Base-by-base conservation (phyloP, 2,329 filamentous ascomycete genomes). In the Lachnellula willkommii region DNA sequence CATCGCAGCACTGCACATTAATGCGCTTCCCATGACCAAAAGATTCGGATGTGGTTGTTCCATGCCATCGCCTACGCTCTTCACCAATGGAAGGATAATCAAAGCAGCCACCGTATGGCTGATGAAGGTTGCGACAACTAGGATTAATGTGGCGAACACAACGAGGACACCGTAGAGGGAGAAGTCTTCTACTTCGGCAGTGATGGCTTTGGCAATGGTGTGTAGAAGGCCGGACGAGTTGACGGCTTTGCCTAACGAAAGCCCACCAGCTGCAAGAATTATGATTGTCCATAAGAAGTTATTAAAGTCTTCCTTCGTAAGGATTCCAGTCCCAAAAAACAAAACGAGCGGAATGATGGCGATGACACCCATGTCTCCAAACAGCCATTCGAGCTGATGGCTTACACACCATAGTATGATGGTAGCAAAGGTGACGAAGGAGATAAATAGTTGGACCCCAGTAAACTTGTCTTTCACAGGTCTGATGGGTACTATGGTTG, bases 251-350 rank as follows among this genome's bases (percentile, higher is more conserved):
- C 94, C 94, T 0, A 99, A 83, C 1, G 91, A 91, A 36, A 99
- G 76, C 7, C 94, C 94, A 47, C 94, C 94, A 0, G 94, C 93
- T 0, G 94, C 94, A 20, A 99, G 85, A 67, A 99, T 97, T 73
- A 99, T 96, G 73, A 99, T 99, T 20, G 95, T 99, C 94, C 94
- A 99, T 40, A 96, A 87, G 73, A 99, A 99, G 73, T 99, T 99
- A 78, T 99, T 99, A 71, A 99, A 99, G 74, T 99, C 94, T 73
- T 97, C 94, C 74, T 97, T 99, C 49, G 92, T 97, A 35, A 99
- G 79, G 63, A 97, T 93, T 11, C 94, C 94, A 2, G 91, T 92
- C 53, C 94, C 94, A 66, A 99, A 99, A 80, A 99, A 99, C 43
- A 96, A 79, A 3, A 95, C 88, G 51, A 99, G 87, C 5, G 94